A percentile compares a stretch with the other conserved stretches of the same genome.
Conservation (phyloP, 805 yeast genomes). For the Wickerhamiella galacta region DNA sequence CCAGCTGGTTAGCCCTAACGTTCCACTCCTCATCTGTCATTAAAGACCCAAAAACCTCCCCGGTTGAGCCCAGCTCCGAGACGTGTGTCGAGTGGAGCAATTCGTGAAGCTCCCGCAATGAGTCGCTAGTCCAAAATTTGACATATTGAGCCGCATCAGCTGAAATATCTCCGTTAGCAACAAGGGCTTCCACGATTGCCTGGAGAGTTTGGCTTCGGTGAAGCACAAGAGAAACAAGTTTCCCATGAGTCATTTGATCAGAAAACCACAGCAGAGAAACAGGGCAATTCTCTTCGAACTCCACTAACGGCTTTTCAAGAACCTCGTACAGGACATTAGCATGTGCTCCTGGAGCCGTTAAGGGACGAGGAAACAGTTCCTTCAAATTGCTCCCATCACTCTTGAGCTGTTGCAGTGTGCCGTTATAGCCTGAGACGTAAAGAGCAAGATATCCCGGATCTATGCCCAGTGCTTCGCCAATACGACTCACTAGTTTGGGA, state of each 20-base stretch:
- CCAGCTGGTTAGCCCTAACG: neutral
- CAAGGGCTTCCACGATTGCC: neutral
- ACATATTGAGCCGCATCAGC: neutral
- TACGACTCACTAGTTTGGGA: constrained; percentile 40
- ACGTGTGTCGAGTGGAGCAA: neutral
- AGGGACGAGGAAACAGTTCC: constrained; percentile 4
- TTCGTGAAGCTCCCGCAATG: neutral
- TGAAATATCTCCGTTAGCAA: neutral
- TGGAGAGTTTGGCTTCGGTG: neutral
- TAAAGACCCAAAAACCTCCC: neutral
- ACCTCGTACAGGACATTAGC: constrained; percentile 50
- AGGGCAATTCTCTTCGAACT: constrained; percentile 58
- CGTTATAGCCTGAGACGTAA: neutral
- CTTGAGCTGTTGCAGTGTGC: neutral
- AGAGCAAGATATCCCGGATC: constrained; percentile 37
- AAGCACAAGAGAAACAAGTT: neutral
- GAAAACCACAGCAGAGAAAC: constrained; percentile 58
- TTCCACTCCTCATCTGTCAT: neutral
- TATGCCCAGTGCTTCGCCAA: constrained; percentile 37
- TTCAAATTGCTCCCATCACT: constrained; percentile 8
- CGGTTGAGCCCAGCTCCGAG: neutral
- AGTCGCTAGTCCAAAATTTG: neutral
- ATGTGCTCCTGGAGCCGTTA: constrained; percentile 8
- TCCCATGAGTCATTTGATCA: constrained; percentile 27
- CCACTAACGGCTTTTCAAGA: constrained; percentile 54